Percentiles rank a stretch among this genome's conserved stretches.
phyloP scores from a whole-genome alignment of 2,329 filamentous ascomycete genomes.

The Akanthomyces dipterigenus region DNA sequence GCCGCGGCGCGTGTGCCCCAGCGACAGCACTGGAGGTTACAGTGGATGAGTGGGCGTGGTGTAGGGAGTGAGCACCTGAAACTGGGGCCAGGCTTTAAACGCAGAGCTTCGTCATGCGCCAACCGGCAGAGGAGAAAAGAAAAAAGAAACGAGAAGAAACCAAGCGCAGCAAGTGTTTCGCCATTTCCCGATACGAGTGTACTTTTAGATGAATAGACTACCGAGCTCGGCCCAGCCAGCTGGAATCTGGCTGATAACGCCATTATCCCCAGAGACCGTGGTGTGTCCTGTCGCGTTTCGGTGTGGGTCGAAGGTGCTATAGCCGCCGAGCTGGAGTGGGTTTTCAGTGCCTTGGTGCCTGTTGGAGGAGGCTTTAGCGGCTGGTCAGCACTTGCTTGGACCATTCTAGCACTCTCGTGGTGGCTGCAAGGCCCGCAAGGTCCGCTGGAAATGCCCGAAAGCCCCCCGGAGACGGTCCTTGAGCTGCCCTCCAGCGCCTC shows the following conservation, averaged over 20 bases:
- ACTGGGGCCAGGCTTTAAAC: no score
- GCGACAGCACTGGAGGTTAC: not conserved
- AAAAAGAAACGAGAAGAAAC: no score
- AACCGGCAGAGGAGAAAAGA: no score
- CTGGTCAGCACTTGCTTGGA: not conserved
- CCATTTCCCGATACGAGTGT: no score
- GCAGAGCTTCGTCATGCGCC: no score
- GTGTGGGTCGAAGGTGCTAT: slow-evolving; percentile 3
- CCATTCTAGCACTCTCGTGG: not conserved
- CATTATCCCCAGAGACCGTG: not conserved
- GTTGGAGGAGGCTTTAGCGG: not conserved
- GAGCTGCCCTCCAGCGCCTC: not conserved
- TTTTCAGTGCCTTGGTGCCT: not conserved
- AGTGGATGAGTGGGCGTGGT: not conserved
- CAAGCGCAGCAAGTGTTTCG: no score
- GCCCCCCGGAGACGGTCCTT: not conserved
- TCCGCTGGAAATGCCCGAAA: not conserved
- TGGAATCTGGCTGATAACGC: not conserved
- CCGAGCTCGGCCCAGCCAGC: no score
- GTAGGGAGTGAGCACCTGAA: not conserved
- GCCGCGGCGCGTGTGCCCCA: not conserved
- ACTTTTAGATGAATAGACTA: no score
- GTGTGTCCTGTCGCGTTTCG: slow-evolving; percentile 7
- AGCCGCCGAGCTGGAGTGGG: slow-evolving; percentile 8
- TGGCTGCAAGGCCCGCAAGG: not conserved